phyloP scores from a whole-genome alignment of 257 asterid species.

The Nicotiana noctiflora region DNA sequence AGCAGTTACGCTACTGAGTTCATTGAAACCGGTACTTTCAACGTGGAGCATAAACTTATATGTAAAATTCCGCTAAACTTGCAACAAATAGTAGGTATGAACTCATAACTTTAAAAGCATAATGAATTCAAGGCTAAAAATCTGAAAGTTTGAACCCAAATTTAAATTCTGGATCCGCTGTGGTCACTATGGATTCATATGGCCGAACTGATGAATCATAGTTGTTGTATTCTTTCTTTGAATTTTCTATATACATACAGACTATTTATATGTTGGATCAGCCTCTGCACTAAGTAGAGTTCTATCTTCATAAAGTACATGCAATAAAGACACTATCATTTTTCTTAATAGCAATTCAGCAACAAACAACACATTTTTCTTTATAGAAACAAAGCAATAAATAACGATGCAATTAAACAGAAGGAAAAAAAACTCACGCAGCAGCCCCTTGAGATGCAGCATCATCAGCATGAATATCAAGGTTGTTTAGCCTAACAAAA shows the following conservation, averaged over 20 bases:
- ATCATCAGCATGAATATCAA: constrained; percentile 83
- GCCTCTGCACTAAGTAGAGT: background rate
- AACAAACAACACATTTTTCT: background rate
- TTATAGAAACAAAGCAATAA: background rate
- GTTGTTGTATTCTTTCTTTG: background rate
- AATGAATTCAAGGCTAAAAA: no score
- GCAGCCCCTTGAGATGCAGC: constrained; percentile 79
- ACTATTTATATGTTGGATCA: background rate
- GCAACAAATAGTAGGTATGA: no score
- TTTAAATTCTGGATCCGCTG: no score
- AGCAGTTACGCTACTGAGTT: no score
- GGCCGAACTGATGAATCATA: no score
- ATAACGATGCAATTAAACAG: background rate
- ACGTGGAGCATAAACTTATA: no score
- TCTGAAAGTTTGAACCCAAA: no score
- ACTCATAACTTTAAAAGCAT: no score
- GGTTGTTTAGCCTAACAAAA: constrained; percentile 51
- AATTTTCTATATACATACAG: background rate
- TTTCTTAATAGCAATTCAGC: background rate
- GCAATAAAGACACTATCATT: background rate
- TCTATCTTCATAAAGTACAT: background rate
- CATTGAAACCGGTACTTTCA: no score
- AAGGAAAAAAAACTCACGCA: constrained; percentile 49
- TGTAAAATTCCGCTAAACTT: no score
- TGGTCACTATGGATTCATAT: no score